Conservation (phyloP, 352 stramenopile genomes). For the Aphanomyces stellatus region DNA sequence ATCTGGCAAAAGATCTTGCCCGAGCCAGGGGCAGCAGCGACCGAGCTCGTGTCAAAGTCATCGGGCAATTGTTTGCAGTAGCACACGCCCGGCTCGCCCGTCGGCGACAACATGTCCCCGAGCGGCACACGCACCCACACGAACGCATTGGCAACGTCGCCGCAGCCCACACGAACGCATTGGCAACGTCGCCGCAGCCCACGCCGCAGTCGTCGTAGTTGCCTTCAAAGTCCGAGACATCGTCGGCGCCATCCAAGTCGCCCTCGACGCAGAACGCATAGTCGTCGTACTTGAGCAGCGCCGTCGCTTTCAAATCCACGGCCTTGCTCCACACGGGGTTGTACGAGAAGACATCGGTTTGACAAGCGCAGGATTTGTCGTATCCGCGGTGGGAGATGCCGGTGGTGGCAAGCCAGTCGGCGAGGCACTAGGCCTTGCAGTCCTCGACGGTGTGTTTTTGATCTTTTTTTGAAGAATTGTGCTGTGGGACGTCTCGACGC, state of each 20-base stretch:
- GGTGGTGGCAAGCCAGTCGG: background rate
- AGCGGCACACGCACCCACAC: background rate
- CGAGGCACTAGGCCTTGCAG: background rate
- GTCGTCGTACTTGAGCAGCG: background rate
- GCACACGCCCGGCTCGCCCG: background rate
- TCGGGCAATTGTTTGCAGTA: background rate
- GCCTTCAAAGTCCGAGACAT: background rate
- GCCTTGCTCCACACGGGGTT: background rate
- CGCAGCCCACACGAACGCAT: background rate
- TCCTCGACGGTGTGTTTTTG: background rate
- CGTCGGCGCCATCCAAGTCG: background rate
- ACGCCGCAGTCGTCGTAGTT: background rate
- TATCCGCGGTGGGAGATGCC: background rate
- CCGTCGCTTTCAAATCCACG: background rate
- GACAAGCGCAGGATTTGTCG: background rate
- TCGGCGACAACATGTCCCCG: background rate
- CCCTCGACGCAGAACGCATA: background rate
- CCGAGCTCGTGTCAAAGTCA: background rate
- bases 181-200: background rate
- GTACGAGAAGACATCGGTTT: background rate
- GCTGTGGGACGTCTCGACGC: too few relatives aligned
- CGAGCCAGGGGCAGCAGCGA: background rate
- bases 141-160: background rate
- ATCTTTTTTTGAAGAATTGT: too few relatives aligned
- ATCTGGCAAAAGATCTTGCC: background rate